Conservation (phyloP, 2,329 filamentous ascomycete species). For the Scortechinia acanthostroma region DNA sequence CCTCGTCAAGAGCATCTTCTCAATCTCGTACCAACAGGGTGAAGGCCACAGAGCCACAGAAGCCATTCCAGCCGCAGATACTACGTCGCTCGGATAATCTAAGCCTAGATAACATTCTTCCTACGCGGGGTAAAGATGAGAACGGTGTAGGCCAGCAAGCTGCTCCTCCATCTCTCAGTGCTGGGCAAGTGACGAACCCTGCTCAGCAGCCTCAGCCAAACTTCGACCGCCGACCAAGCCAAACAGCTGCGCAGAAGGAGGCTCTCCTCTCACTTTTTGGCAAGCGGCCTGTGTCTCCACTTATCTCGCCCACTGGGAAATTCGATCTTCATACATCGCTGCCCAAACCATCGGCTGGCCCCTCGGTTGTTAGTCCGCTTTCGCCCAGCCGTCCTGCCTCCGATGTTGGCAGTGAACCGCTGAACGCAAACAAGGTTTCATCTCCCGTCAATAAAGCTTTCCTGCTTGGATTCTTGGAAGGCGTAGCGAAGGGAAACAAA, state of each 20-base stretch:
- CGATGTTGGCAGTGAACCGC: neutral
- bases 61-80: conserved; percentile 37
- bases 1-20: neutral
- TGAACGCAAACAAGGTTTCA: neutral
- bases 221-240: conserved; percentile 24
- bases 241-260: conserved; percentile 28
- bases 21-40: neutral
- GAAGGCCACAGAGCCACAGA: conserved; percentile 17
- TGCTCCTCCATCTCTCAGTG: neutral
- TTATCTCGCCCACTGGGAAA: neutral
- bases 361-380: neutral
- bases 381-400: neutral
- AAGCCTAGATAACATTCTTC: conserved; percentile 16
- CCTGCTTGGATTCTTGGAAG: conserved; percentile 43
- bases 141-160: neutral
- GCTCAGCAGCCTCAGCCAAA: neutral
- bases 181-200: neutral
- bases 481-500: conserved; percentile 32
- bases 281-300: conserved; percentile 10
- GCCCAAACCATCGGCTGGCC: neutral
- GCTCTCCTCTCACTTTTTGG: conserved; percentile 34
- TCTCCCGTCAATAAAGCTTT: conserved; percentile 43
- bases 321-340: neutral
- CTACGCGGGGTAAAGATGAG: too few species aligned
- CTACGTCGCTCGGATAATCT: conserved; percentile 32